These are phyloP conservation scores for Cutaneotrichosporon arboriforme DNA, from an alignment of 1,284 basidiomycete species.

Conservation along the genomic window DNA sequence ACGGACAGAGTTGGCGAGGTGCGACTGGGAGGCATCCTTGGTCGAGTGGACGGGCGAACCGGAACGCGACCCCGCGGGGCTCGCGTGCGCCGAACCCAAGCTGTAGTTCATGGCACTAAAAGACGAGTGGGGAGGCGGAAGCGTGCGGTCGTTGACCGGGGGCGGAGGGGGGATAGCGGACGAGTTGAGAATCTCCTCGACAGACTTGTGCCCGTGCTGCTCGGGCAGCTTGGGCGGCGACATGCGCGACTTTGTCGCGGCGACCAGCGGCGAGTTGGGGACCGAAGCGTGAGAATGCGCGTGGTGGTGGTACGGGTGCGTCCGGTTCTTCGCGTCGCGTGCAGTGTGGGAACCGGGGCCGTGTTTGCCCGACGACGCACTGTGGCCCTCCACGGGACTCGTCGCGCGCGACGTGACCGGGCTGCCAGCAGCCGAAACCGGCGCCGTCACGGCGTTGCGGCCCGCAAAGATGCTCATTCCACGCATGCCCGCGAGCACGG, in stretches of 20 bases:
- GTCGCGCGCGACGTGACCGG: constrained; percentile 41
- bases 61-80: constrained; percentile 40
- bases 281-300: constrained; percentile 23
- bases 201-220: constrained; percentile 28
- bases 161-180: constrained; percentile 42
- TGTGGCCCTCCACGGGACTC: constrained; percentile 42
- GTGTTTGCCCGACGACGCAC: constrained; percentile 45
- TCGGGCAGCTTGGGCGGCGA: constrained; percentile 35
- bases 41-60: constrained; percentile 34
- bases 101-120: constrained; percentile 32
- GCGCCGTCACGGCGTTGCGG: constrained; percentile 41
- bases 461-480: constrained; percentile 49
- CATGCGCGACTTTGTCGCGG: constrained; percentile 30
- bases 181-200: constrained; percentile 50
- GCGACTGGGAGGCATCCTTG: constrained; percentile 11
- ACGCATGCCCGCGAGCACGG: constrained; percentile 75
- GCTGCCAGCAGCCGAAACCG: constrained; percentile 37
- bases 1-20: constrained; percentile 57
- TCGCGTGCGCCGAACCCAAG: constrained; percentile 41
- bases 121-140: constrained; percentile 38
- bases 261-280: constrained; percentile 40
- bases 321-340: constrained; percentile 43
- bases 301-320: constrained; percentile 40
- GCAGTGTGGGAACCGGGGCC: constrained; percentile 43
- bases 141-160: constrained; percentile 32